Base-by-base conservation (phyloP, 805 yeast genomes). In the Metschnikowia cubensis region DNA sequence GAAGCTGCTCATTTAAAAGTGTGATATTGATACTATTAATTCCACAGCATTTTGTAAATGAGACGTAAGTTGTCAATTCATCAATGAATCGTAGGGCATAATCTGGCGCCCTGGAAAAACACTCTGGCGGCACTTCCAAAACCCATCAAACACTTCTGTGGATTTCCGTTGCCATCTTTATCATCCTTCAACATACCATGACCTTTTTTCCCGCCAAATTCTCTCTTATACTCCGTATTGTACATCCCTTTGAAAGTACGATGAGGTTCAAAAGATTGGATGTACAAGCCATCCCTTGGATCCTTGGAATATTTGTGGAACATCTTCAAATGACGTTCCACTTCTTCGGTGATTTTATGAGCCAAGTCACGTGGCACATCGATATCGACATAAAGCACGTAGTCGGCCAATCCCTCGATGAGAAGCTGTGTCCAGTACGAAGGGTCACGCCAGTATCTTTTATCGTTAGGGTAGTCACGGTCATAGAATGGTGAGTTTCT, bases 351-450 rank as follows among this genome's bases (percentile, higher is more conserved):
- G 59, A 53, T 74, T 53, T 56, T 68, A 57, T 50, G 68, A 6
- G 68, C 61, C 69, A 70, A 63, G 31, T 60, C 74, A 31, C 60
- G 64, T 2, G 73, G 70, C 22, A 64, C 74, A 14, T 69, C 73
- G 20, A 64, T 57, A 20, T 79, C 83, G 46, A 81, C 71, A 38
- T 72, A 74, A 56, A 81, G 62, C 58, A 81, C 61, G 63, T 81
- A 84, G 62, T 84, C 89, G 4, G 87, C 85, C 44, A 83, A 68
- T 0, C 89, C 89, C 62, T 83, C 89, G 38, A 83, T 71, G 45
- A 84, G 67, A 55, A 84, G 70, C 62, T 84, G 89, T 48, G 80
- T 75, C 62, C 83, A 84, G 66, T 79, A 81, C 0, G 84, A 75
- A 13, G 80, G 69, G 58, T 83, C 89, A 56, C 85, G 74, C 81